Evolutionary conservation across 2,329 filamentous ascomycete genomes (phyloP).

Genomic region (Hysterium pulicare): DNA sequence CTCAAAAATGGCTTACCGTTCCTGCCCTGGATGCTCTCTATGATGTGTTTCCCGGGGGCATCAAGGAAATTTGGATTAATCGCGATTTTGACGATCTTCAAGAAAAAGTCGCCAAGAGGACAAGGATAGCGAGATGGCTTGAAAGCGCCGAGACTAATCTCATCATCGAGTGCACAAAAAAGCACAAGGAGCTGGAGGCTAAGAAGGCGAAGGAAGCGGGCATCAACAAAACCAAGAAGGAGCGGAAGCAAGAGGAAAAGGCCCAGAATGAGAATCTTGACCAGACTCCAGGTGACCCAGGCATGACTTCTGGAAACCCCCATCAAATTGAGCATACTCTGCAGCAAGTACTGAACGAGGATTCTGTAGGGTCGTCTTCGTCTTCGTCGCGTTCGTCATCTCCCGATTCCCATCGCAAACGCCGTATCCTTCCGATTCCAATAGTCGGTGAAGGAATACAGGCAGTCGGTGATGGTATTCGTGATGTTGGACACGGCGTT

Average conservation of each 20-base stretch:
- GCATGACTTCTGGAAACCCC: constrained; percentile 55
- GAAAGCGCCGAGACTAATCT: constrained; percentile 83
- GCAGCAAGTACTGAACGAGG: constrained; percentile 41
- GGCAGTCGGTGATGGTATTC: constrained; percentile 44
- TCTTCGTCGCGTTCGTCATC: constrained; percentile 29
- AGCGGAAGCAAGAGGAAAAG: constrained; percentile 62
- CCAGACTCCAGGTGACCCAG: constrained; percentile 51
- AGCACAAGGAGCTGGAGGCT: constrained; percentile 65
- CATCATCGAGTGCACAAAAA: constrained; percentile 74
- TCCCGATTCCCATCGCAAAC: constrained; percentile 25
- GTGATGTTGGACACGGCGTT: constrained; percentile 49
- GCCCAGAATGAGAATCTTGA: constrained; percentile 53
- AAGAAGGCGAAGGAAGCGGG: constrained; percentile 64
- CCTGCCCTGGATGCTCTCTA: constrained; percentile 80
- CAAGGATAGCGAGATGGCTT: constrained; percentile 66
- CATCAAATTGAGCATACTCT: constrained; percentile 53
- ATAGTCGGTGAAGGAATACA: constrained; percentile 46
- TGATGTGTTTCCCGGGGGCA: constrained; percentile 92
- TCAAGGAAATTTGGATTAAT: constrained; percentile 96
- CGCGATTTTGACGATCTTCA: constrained; percentile 79
- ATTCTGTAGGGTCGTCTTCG: constrained; percentile 27
- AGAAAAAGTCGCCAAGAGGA: constrained; percentile 76
- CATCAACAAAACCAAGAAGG: constrained; percentile 50
- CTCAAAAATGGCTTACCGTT: constrained; percentile 81
- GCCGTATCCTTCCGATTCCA: constrained; percentile 40